Base-by-base conservation (phyloP, 768 basidiomycete species). In the Mycena metata region DNA sequence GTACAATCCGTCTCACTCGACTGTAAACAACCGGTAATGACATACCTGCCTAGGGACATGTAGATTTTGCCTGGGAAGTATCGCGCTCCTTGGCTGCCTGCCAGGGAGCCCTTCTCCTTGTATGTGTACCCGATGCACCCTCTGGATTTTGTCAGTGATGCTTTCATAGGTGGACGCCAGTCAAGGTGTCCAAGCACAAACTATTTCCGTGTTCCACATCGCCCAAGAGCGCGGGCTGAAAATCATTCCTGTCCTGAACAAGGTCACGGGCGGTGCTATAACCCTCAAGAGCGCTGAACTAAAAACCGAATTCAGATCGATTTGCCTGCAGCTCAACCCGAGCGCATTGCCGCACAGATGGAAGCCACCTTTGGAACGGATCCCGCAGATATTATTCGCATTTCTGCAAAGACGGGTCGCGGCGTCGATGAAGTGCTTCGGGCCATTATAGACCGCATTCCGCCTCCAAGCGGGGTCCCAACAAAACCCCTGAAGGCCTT, bases 11-110 rank as follows among this genome's bases (percentile, higher is more conserved):
- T 47, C 54, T 56, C 45, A n/a, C 42, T 24, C n/a, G 30, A 43
- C 60, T 19, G 41, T 45, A 33, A 39, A 43, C 11, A 35, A 36
- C 30, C 50, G 54, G 42, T 55, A 61, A 39, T 51, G 33, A 52
- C 43, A n/a, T n/a, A 26, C 13, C 26, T 63, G 15, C 3, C 8
- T 70, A 93, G 89, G 96, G 98, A 2, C 98, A 99, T 80, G 98
- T 98, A 42, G 98, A 99, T 82, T 99, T 99, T 80, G 88, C 95
- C 65, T 98, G 96, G 90, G 97, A 99, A 79, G 95, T 99, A 39
- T 92, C 95, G 17, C 88, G 98, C 54, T 96, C 94, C 30, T 81
- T 99, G 45, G 91, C 95, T 5, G 96, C 97, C 36, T 98, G 94
- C 72, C 94, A 99, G 81, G 98, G 98, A 11, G 97, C 95, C 12